phyloP scores from a whole-genome alignment of 257 asterid genomes.

The Cruciata laevipes region DNA sequence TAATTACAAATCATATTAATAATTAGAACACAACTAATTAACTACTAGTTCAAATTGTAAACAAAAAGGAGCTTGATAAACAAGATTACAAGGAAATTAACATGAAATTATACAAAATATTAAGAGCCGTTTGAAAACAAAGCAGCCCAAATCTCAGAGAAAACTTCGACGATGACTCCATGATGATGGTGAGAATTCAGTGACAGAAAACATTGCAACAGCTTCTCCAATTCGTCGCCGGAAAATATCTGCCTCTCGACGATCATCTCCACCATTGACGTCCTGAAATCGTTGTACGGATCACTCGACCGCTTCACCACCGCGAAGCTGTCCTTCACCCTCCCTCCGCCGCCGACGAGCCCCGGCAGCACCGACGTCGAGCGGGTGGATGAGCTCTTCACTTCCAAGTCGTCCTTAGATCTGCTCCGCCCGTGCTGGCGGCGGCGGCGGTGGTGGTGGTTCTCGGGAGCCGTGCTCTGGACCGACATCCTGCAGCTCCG shows the following conservation, averaged over 20 bases:
- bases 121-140: slow-evolving; percentile 19
- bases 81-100: not conserved
- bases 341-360: slow-evolving; percentile 5
- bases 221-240: slow-evolving; percentile 23
- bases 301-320: slow-evolving; percentile 34
- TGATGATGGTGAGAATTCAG: slow-evolving; percentile 29
- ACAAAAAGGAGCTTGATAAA: not conserved
- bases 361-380: not conserved
- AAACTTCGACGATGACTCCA: slow-evolving; percentile 23
- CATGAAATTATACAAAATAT: not conserved
- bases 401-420: not conserved
- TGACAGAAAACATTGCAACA: slow-evolving; percentile 26
- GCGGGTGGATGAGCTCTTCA: not conserved
- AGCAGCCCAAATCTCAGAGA: slow-evolving; percentile 31
- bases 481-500: not conserved
- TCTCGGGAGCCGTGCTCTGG: not conserved
- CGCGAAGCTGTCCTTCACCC: slow-evolving; percentile 26
- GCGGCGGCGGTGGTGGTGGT: not conserved
- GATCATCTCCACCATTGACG: slow-evolving; percentile 43
- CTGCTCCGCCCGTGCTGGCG: not conserved
- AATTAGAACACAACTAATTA: not conserved
- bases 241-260: slow-evolving; percentile 26
- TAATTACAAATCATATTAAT: not conserved
- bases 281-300: slow-evolving; percentile 35
- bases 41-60: not conserved